Evolutionary conservation across 2,329 filamentous ascomycete genomes (phyloP), one percentile per base, ranked within the genome.

Genomic region (Fusarium sp.): DNA sequence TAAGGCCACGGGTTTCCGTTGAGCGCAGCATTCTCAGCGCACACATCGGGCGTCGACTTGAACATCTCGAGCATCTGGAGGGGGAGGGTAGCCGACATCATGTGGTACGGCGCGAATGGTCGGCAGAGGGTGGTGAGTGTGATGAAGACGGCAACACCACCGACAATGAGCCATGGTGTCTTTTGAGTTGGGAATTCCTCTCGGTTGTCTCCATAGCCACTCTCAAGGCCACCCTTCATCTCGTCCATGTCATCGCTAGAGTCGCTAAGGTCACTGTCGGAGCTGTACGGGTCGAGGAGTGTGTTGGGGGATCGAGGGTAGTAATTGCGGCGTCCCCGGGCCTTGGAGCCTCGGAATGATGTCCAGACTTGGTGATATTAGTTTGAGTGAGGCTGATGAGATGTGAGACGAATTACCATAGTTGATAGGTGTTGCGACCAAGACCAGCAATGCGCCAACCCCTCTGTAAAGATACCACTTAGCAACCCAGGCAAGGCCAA

Each of bases 1-100:
- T 82, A 70, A 5, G 81, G 80, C 79, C 79, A 82, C 6, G 68
- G 64, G 32, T 73, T 79, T 2, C 75, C 66, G 30, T 62, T 61
- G 15, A 73, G 67, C 0, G 65, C 68, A 9, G 50, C 61, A 25
- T 75, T 70, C 25, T 78, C 74, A 22, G 64, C 37, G 69, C 81
- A 82, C 7, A 66, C 56, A n/a, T 76, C 70, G 25, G 76, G 57
- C 8, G 70, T 63, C 5, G 76, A 22, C 17, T 69, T 68, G 68
- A 82, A 76, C 56, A 79, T 71, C 10, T 74, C 77, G 33, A 82
- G 63, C 60, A 82, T 75, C 1, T 80, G 70, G 8, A 79, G 52
- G 1, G 81, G 81, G 0, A 82, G 76, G 0, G 81, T 82, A 6
- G 74, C 74, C n/a, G 80, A 78, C 74, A 82, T 80, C 65, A 80